Conservation (phyloP, 2,329 filamentous ascomycete species). For the Fusarium sp. region DNA sequence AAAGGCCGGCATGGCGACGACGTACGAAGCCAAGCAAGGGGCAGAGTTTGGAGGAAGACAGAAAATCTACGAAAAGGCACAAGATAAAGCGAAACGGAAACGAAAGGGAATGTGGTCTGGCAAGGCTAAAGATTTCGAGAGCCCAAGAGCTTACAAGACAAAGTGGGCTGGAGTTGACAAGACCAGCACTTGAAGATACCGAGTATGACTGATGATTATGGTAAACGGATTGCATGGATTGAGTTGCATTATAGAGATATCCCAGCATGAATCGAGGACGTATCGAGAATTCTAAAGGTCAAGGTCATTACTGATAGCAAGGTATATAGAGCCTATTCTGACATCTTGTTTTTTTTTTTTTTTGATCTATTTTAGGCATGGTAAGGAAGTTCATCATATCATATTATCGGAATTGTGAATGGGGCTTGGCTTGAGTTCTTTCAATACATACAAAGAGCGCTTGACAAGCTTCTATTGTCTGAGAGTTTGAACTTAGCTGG, state of each 20-base stretch:
- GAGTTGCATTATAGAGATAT: constrained; percentile 22
- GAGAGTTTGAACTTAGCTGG: background rate
- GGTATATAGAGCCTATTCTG: background rate
- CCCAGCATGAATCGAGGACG: constrained; percentile 13
- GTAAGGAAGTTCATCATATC: background rate
- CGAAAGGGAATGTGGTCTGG: constrained; percentile 82
- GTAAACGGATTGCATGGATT: constrained; percentile 1
- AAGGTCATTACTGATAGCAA: background rate
- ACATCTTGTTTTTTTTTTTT: background rate
- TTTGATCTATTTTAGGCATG: constrained; percentile 21
- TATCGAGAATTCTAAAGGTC: background rate
- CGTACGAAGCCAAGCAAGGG: constrained; percentile 92
- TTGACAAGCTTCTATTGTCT: background rate
- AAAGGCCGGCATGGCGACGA: constrained; percentile 83
- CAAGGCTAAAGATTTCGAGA: constrained; percentile 75
- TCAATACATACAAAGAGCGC: background rate
- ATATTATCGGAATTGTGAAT: constrained; percentile 2
- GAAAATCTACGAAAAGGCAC: constrained; percentile 72
- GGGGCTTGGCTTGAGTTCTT: constrained; percentile 4
- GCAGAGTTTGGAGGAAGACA: constrained; percentile 85
- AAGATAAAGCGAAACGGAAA: constrained; percentile 73
- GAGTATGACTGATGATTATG: constrained; percentile 13
- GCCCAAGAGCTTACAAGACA: constrained; percentile 87
- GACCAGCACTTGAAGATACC: constrained; percentile 26
- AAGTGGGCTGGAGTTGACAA: constrained; percentile 48